Conservation (phyloP, 225 moss, liverwort and hornwort genomes). For the Polytrichum commune region DNA sequence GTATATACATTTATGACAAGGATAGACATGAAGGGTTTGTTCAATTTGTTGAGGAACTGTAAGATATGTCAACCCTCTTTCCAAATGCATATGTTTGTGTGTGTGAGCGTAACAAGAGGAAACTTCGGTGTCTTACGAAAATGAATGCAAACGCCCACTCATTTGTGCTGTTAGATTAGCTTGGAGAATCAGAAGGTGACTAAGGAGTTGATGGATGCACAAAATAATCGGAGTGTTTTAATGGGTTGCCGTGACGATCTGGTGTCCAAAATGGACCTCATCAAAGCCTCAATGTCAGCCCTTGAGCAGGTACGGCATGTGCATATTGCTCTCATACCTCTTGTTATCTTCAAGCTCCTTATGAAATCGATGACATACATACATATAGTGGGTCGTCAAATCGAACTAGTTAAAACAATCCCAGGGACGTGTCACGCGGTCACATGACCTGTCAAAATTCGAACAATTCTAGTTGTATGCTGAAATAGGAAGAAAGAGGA, state of each 20-base stretch:
- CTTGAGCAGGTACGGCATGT: slow-evolving; percentile 40
- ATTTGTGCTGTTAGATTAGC: slow-evolving; percentile 34
- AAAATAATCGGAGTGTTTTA: slow-evolving; percentile 31
- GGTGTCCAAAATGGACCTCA: slow-evolving; percentile 46
- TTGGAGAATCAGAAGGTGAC: slow-evolving; percentile 50
- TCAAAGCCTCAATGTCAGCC: slow-evolving; percentile 55
- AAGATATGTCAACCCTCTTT: neutral
- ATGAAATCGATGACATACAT: neutral
- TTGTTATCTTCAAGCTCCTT: neutral
- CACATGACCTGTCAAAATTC: too few relatives aligned
- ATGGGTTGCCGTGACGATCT: slow-evolving; percentile 31
- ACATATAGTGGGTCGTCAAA: too few relatives aligned
- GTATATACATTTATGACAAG: too few relatives aligned
- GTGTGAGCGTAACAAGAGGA: neutral
- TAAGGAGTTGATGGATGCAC: slow-evolving; percentile 39
- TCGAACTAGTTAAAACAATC: too few relatives aligned
- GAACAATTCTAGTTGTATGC: too few relatives aligned
- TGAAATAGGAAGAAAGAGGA: too few relatives aligned
- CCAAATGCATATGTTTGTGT: neutral
- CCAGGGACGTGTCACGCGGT: too few relatives aligned
- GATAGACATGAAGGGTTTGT: too few relatives aligned
- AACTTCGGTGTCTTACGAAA: neutral
- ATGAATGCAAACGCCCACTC: slow-evolving; percentile 11
- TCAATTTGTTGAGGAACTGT: neutral
- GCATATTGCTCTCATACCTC: neutral